Base-by-base conservation (phyloP, 208 protist genomes). In the Leishmania aethiopica region DNA sequence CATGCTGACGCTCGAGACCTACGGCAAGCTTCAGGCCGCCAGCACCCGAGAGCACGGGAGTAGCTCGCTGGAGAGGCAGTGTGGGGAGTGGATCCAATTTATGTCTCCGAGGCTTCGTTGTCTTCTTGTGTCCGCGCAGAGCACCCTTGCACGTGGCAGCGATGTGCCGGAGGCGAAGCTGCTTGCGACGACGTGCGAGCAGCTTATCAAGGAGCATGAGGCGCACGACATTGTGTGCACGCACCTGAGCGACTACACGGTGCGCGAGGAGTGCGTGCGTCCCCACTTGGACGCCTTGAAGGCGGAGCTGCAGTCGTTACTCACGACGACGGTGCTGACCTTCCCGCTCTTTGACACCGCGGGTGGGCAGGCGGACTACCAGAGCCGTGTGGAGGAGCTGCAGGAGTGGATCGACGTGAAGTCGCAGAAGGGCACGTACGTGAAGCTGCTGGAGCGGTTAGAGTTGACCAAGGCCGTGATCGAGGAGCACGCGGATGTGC, bases 391-490 rank as follows among this genome's bases (percentile, higher is more conserved):
- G 77, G 86, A 92, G 47, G 94, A 97, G 84, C 83, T 97, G 71
- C 84, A 86, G 53, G 94, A 96, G 75, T 97, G 92, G 91, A 84
- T 97, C n/a, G 94, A 96, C 57, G 88, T 93, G 22, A 89, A 95
- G 75, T 91, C 90, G 69, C 89, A 94, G 84, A 92, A 93, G 78
- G 84, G 81, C 37, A 90, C 92, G 10, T 97, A 94, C 83, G 55
- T 87, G 53, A 88, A 91, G 42, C 82, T 97, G 74, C 80, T 96
- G 73, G 84, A 89, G 77, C 89, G 91, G 11, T 80, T 95, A 37
- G 88, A 95, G 59, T 78, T 84, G 47, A 94, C 88, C 10, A 90
- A 87, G 81, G 55, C 42, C 22, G 85, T 92, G 85, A 90, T 94
- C 37, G 79, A 90, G 77, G 89, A 94, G 83, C 91, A 94, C 85